Conservation (phyloP, 345 rosid species). For the Salix arbutifolia region DNA sequence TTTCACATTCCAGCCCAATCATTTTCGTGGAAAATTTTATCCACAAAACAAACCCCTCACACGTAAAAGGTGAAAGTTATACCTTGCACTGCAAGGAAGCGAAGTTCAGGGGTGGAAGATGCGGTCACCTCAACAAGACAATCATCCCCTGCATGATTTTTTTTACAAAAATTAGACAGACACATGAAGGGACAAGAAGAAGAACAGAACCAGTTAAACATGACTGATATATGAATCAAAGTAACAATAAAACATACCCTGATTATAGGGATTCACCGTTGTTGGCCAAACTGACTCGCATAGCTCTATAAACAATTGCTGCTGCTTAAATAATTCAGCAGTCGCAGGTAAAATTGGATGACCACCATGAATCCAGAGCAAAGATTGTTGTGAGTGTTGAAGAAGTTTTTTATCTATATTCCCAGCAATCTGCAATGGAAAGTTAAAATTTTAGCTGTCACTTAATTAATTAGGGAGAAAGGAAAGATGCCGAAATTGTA, state of each 20-base stretch:
- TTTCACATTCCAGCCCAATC: neutral
- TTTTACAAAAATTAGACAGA: slow-evolving; percentile 7
- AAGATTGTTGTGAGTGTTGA: slow-evolving; percentile 50
- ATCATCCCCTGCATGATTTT: slow-evolving; percentile 37
- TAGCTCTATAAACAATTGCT: slow-evolving; percentile 47
- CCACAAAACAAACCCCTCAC: neutral
- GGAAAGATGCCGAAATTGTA: slow-evolving; percentile 1
- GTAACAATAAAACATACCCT: slow-evolving; percentile 39
- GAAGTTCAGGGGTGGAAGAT: slow-evolving; percentile 49
- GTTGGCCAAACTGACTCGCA: slow-evolving; percentile 66
- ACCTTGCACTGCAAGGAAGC: slow-evolving; percentile 79
- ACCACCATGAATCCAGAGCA: slow-evolving; percentile 90
- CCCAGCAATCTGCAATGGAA: slow-evolving; percentile 43
- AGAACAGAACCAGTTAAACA: neutral
- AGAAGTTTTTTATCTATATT: slow-evolving; percentile 41
- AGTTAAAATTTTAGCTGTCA: slow-evolving; percentile 17
- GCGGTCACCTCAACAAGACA: slow-evolving; percentile 38
- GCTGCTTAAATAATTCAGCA: slow-evolving; percentile 44
- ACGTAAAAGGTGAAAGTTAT: slow-evolving; percentile 1
- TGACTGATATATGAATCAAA: neutral
- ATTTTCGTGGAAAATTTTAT: too few species aligned
- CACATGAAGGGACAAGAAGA: neutral
- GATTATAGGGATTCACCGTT: slow-evolving; percentile 28
- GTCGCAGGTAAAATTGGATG: slow-evolving; percentile 75
- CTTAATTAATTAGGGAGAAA: slow-evolving; percentile 2